A percentile compares a stretch with the other conserved stretches of the same genome.
phyloP scores from a whole-genome alignment of 257 asterid genomes.

The Cordia subcordata region DNA sequence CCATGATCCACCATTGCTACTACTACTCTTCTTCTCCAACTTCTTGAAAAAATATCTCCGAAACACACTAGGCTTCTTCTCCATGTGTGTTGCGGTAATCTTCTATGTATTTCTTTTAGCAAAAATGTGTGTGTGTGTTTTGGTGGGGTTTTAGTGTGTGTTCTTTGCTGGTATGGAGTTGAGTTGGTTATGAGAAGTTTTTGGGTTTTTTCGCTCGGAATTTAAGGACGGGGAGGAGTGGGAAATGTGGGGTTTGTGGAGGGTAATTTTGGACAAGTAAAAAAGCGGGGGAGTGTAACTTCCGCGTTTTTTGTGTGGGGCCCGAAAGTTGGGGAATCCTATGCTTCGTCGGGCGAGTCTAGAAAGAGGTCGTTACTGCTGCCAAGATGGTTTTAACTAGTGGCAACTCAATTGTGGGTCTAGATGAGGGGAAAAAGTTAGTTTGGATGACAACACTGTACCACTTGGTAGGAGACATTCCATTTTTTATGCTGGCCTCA shows the following conservation, averaged over 20 bases:
- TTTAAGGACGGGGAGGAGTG: not conserved
- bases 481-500: too few relatives aligned
- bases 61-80: conserved; percentile 38
- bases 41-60: conserved; percentile 38
- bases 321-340: not conserved
- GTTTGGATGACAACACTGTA: too few relatives aligned
- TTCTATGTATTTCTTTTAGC: too few relatives aligned
- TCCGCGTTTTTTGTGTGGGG: not conserved
- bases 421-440: too few relatives aligned
- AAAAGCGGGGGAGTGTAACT: not conserved
- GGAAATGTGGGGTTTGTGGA: not conserved
- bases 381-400: not conserved
- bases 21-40: conserved; percentile 33
- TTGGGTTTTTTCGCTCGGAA: not conserved
- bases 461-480: too few relatives aligned
- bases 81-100: conserved; percentile 10
- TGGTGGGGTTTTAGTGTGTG: not conserved
- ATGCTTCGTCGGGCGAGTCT: not conserved
- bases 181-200: not conserved
- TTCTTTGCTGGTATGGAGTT: too few relatives aligned
- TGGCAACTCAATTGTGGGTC: not conserved
- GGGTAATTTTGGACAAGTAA: not conserved
- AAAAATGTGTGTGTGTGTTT: not conserved
- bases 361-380: not conserved
- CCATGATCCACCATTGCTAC: conserved; percentile 22